A percentile compares a stretch with the other conserved stretches of the same genome.
phyloP scores from a whole-genome alignment of 2,329 filamentous ascomycete species.

The Coniochaeta sp. region DNA sequence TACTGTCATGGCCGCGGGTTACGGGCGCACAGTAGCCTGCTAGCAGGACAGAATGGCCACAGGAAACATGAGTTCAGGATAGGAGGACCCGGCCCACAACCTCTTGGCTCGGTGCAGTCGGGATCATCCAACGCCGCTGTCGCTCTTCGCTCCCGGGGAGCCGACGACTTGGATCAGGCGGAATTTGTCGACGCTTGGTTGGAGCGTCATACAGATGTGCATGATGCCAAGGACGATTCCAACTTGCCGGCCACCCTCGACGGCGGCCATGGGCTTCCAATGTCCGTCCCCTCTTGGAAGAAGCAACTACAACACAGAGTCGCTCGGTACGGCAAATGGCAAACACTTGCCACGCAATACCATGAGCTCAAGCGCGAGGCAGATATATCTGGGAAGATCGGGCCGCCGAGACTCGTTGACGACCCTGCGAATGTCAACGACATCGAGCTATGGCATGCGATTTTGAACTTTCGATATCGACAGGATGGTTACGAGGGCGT shows the following conservation, averaged over 20 bases:
- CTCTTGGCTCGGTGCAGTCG: background rate
- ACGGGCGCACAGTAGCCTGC: background rate
- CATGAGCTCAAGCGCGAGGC: slow-evolving; percentile 18
- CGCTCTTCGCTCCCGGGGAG: background rate
- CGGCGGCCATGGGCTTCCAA: background rate
- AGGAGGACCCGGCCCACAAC: background rate
- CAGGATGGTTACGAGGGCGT: slow-evolving; percentile 16
- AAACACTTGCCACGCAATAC: slow-evolving; percentile 15
- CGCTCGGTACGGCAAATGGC: slow-evolving; percentile 18
- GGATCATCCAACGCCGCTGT: background rate
- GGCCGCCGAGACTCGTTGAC: slow-evolving; percentile 17
- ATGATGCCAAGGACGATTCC: background rate
- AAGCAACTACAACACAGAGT: background rate
- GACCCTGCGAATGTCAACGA: slow-evolving; percentile 18
- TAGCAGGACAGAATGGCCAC: background rate
- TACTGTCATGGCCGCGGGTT: background rate
- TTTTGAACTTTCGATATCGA: slow-evolving; percentile 22
- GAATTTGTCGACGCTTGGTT: background rate
- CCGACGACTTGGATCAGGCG: background rate
- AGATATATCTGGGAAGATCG: slow-evolving; percentile 10
- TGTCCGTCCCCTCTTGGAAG: background rate
- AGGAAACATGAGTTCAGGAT: background rate
- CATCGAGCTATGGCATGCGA: slow-evolving; percentile 22
- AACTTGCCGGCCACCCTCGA: slow-evolving; percentile 6
- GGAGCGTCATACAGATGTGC: background rate